Base-by-base conservation (phyloP, 176 grass and related monocot genomes). In the Lolium perenne region DNA sequence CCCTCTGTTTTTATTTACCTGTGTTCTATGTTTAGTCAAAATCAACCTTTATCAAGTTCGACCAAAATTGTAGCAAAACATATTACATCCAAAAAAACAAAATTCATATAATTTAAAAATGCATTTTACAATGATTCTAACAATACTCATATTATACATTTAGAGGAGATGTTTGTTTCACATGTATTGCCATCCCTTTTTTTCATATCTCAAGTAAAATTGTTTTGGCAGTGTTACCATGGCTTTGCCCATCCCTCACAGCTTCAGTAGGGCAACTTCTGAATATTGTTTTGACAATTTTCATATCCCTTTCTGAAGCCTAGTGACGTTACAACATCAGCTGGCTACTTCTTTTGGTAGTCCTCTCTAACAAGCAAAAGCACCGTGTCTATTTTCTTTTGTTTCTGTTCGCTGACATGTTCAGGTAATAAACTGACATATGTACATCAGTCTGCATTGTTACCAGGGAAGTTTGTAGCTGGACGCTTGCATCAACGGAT, bases 391-490 rank as follows among this genome's bases (percentile, higher is more conserved):
- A 75, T 49, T 76, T 76, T 68, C 48, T 58, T 77, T 22, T 62
- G 20, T 56, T 71, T 71, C 14, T 71, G 32, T 78, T 79, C 2
- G 1, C 56, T n/a, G 83, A 6, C 46, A 77, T 18, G 15, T 45
- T 82, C 50, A 64, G 9, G 10, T 10, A 71, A 71, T 20, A 38
- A 49, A 54, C 41, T 74, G 45, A 10, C 69, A 50, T 69, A 85
- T 87, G 46, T 76, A 89, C 61, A 91, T 7, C 41, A 75, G 35
- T 76, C 83, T 80, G 76, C 23, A 80, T 8, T 56, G 57, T 75
- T 92, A 96, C 92, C 94, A 98, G 38, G 93, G 97, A 91, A 98
- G 97, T 48, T 77, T 67, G 90, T 90, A 94, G 86, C 97, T 98
- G 75, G 97, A 94, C 58, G 90, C 92, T 59, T 98, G 97, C 94